Percentiles rank a stretch among this genome's conserved stretches.
Evolutionary conservation across 257 asterid species (phyloP).

Genomic region (Nyctanthes arbortristis): DNA sequence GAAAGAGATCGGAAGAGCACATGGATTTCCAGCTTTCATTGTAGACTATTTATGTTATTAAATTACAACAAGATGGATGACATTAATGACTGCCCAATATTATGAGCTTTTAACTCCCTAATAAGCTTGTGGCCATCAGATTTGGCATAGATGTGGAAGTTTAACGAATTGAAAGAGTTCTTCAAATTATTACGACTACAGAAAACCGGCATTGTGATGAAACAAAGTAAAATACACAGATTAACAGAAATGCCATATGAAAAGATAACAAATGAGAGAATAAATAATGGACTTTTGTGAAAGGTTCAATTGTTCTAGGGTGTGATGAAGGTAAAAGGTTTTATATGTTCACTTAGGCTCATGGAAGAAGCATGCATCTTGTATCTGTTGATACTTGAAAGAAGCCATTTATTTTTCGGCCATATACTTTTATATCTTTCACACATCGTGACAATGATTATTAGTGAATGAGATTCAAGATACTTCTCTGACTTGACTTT

Average conservation of each 20-base stretch:
- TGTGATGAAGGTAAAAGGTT: slow-evolving; percentile 4
- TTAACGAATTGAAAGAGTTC: background rate
- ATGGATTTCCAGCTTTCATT: background rate
- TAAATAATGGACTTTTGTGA: no score
- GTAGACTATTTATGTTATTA: background rate
- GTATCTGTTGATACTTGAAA: background rate
- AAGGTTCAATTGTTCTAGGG: background rate
- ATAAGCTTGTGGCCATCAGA: background rate
- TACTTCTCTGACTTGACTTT: background rate
- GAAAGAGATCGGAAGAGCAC: background rate
- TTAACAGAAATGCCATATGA: background rate
- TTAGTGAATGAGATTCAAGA: background rate
- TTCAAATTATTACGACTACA: background rate
- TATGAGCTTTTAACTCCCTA: background rate
- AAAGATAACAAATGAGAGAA: background rate
- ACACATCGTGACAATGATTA: background rate
- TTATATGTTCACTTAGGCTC: slow-evolving; percentile 2
- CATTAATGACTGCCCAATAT: background rate
- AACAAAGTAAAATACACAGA: background rate
- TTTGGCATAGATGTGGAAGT: background rate
- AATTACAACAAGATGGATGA: background rate
- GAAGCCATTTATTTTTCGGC: background rate
- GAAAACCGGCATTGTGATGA: no score
- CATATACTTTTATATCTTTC: background rate
- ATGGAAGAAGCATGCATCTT: slow-evolving; percentile 3